Evolutionary conservation across 306 rosid species (phyloP), one percentile per base, ranked within the genome.

Genomic region (Biancaea sappan): DNA sequence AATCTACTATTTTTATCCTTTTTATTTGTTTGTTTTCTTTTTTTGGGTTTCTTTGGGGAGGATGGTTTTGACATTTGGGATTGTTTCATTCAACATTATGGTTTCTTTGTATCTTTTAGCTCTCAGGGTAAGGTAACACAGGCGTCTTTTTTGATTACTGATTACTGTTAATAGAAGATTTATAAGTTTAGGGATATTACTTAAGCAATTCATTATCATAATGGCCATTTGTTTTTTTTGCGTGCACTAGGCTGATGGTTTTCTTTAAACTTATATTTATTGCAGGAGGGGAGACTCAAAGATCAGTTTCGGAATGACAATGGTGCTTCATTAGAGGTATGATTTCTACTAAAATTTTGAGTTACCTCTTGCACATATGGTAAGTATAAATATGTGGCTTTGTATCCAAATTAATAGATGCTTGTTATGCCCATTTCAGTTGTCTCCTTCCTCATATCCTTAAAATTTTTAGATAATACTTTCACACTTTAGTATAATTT

Each of bases 251-350:
- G 14, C 35, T 66, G 35, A 47, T 43, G 74, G 63, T 37, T 65
- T 66, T 69, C 32, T 50, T 43, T 44, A 53, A 43, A 19, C 69
- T 75, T 18, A 50, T 53, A 38, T 81, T 56, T 70, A 61, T 52
- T 88, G 80, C 86, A 94, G 96, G 96, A 90, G 71, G 76, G 73
- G 34, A 81, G 85, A 85, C 71, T 82, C 61, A 87, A 82, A 70
- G 95, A 90, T 83, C 97, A 86, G 73, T 62, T 78, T 69, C 67
- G 47, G 53, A 71, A 63, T 66, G 94, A 89, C 72, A 85, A 43
- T 78, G 47, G 40, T 73, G 77, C 89, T 78, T 81, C 88, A 44
- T 70, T 84, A 59, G 96, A 90, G 91, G 97, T 90, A 73, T 9
- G 57, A 4, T 71, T 79, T 81, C 22, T 73, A 29, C 63, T 38